Evolutionary conservation across 2,329 filamentous ascomycete genomes (phyloP), one percentile per base, ranked within the genome.

Genomic region (Fusarium bactridioides): DNA sequence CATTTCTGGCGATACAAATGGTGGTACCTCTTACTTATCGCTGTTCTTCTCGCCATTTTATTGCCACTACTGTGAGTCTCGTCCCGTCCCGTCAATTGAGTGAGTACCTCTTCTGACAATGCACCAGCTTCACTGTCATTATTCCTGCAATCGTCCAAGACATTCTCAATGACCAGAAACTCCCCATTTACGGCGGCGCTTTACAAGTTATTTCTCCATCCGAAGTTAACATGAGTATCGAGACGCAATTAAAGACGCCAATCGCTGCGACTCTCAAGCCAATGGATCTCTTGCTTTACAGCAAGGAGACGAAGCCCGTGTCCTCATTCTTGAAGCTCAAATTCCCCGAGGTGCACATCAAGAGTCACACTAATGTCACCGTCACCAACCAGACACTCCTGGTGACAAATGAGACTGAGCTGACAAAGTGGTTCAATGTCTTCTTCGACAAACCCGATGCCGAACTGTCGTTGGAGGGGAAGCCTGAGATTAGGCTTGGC

Each of bases 131-230:
- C 77, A 77, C 81, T 25, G 80, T 85, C 23, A 83, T 84, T 12
- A 80, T 87, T 33, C 85, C 85, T 3, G 81, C 81, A n/a, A 82
- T 86, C 37, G 81, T 84, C 4, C 84, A 85, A 67, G 73, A 77
- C 33, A 83, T 86, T 25, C 80, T 87, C 61, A 79, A 83, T 33
- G 72, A 80, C 25, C 83, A 85, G 31, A 71, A 78, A 11, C 76
- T 87, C 16, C 81, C 83, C 2, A 75, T 87, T 16, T 64, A 76
- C 3, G 74, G 78, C 4, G 84, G 83, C 33, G 68, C 77, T 18
- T 74, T 85, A 38, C 68, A 78, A 31, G 80, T 78, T 3, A 18
- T 83, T 9, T 80, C 80, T 5, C 77, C 80, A 35, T 76, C 71
- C 3, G 61, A 78, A 16, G 71, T 84, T 27, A 79, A 78, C 23